phyloP scores from a whole-genome alignment of 2,329 filamentous ascomycete genomes.

The Didymosphaeria variabile region DNA sequence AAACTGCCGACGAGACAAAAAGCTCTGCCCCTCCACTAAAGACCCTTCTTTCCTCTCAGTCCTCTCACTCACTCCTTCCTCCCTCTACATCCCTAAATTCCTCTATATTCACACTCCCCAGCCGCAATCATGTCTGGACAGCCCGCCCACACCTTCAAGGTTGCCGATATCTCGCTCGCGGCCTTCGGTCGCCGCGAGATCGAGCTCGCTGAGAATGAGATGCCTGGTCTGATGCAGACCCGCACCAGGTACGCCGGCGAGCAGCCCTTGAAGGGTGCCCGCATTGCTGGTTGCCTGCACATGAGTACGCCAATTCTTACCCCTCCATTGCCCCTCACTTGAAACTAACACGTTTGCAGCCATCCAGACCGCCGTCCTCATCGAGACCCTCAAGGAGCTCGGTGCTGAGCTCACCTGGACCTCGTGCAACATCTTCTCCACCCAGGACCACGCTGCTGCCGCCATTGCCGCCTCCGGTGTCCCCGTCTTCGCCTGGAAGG shows the following conservation, averaged over 20 bases:
- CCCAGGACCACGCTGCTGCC: conserved; percentile 96
- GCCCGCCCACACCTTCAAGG: conserved; percentile 94
- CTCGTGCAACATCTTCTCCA: conserved; percentile 99
- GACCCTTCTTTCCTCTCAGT: conserved; percentile 13
- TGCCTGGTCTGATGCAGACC: conserved; percentile 98
- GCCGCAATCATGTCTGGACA: conserved; percentile 66
- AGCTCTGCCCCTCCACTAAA: conserved; percentile 18
- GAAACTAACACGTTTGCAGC: conserved; percentile 57
- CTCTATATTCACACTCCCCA: conserved; percentile 10
- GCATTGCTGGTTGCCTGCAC: conserved; percentile 97
- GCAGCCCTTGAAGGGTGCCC: conserved; percentile 92
- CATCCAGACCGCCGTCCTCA: conserved; percentile 99
- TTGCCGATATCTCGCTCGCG: conserved; percentile 95
- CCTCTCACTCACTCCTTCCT: conserved; percentile 12
- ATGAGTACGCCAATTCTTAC: conserved; percentile 72
- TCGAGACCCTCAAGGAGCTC: conserved; percentile 93
- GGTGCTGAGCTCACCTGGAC: conserved; percentile 99
- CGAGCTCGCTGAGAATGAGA: conserved; percentile 89
- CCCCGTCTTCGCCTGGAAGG: conserved; percentile 84
- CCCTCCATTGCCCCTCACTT: conserved; percentile 14
- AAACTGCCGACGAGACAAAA: conserved; percentile 16
- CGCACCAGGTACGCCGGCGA: conserved; percentile 89
- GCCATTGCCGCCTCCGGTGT: conserved; percentile 94
- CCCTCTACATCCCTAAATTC: conserved; percentile 7
- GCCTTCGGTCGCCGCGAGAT: conserved; percentile 99